Evolutionary conservation across 441 rosid species (phyloP).

Genomic region (Biscutella auriculata): DNA sequence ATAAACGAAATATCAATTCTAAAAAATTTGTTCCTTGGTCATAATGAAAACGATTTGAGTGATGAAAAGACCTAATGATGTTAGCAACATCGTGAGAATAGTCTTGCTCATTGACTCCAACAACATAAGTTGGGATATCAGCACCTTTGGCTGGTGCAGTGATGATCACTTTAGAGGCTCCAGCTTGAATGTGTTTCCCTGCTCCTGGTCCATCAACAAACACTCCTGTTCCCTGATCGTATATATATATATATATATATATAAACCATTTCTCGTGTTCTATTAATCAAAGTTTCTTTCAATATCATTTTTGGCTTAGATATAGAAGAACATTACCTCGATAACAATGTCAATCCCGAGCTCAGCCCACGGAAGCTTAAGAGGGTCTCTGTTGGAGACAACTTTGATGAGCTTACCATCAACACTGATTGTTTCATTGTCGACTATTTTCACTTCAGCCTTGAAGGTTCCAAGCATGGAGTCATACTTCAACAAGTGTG

Average conservation of each 20-base stretch:
- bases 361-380: slow-evolving; percentile 94
- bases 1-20: background rate
- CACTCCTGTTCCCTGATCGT: slow-evolving; percentile 79
- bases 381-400: slow-evolving; percentile 87
- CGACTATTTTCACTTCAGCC: slow-evolving; percentile 77
- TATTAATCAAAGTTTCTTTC: slow-evolving; percentile 21
- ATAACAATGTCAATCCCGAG: slow-evolving; percentile 93
- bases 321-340: slow-evolving; percentile 57
- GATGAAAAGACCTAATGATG: slow-evolving; percentile 52
- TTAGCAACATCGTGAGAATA: slow-evolving; percentile 62
- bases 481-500: slow-evolving; percentile 93
- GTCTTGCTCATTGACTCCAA: slow-evolving; percentile 86
- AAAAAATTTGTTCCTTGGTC: background rate
- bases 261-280: background rate
- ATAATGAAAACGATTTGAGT: background rate
- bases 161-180: slow-evolving; percentile 89
- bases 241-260: too few species aligned
- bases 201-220: slow-evolving; percentile 93
- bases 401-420: slow-evolving; percentile 84
- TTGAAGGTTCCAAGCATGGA: slow-evolving; percentile 90
- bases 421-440: slow-evolving; percentile 60
- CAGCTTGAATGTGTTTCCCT: slow-evolving; percentile 88
- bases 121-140: slow-evolving; percentile 88
- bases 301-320: too few species aligned
- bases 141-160: slow-evolving; percentile 99